Percentiles rank a stretch among this genome's conserved stretches.
Evolutionary conservation across 2,329 filamentous ascomycete species (phyloP).

Genomic region (Xylariaceae sp.): DNA sequence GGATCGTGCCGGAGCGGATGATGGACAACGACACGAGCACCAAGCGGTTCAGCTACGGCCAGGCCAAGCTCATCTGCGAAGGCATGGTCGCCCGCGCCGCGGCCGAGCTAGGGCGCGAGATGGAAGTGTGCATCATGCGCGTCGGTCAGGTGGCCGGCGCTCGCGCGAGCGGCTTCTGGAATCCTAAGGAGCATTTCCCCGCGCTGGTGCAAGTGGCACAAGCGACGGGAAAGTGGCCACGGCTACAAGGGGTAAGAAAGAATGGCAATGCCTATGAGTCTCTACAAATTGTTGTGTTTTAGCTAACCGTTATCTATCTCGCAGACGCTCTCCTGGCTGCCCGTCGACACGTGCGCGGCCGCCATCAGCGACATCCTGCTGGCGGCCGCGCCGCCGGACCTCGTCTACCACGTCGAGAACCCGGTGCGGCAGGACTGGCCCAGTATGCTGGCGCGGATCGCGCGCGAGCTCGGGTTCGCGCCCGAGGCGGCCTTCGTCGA

Average conservation of each 20-base stretch:
- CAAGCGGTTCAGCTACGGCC: constrained; percentile 42
- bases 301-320: not conserved
- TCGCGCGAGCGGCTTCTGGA: constrained; percentile 47
- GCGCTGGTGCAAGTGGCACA: constrained; percentile 48
- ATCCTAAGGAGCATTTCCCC: constrained; percentile 47
- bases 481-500: constrained; percentile 1
- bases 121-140: constrained; percentile 43
- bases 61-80: constrained; percentile 51
- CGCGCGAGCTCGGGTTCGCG: constrained; percentile 6
- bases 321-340: constrained; percentile 10
- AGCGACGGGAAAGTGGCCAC: constrained; percentile 28
- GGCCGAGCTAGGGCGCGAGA: constrained; percentile 34
- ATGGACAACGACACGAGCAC: constrained; percentile 34
- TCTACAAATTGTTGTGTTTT: not conserved
- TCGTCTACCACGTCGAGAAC: constrained; percentile 21
- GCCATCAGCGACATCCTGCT: constrained; percentile 8
- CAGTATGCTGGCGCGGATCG: not conserved
- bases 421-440: constrained; percentile 18
- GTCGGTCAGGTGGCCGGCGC: constrained; percentile 50
- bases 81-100: constrained; percentile 45
- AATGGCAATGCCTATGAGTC: not conserved
- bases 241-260: constrained; percentile 19
- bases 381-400: not conserved
- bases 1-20: no score
- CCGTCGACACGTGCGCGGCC: constrained; percentile 11